Base-by-base conservation (phyloP, 768 basidiomycete genomes). In the Fomitopsis serialis region DNA sequence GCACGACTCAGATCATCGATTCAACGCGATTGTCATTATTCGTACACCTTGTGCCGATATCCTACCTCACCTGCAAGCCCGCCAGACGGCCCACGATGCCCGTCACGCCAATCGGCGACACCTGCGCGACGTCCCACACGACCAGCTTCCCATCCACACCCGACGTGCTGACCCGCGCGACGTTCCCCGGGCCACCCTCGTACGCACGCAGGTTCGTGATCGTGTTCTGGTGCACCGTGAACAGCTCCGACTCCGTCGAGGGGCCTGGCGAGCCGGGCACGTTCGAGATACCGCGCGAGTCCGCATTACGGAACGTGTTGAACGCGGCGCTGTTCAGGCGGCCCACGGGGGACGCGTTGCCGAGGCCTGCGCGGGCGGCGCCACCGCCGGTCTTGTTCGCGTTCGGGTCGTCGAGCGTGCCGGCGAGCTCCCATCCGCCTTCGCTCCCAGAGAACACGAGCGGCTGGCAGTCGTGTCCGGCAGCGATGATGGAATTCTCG, bases 381-480 rank as follows among this genome's bases (percentile, higher is more conserved):
- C 77, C 70, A 53, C 77, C 78, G 40, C 72, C 58, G 0, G 77
- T 69, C 61, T 68, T 73, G 45, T 65, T 65, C 13, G 77, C 66
- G 13, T 75, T 78, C n/a, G 84, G 75, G 61, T 96, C 91, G 64
- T 98, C 97, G 59, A 99, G 78, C 53, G 87, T 91, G 12, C 90
- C 88, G 35, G 80, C 73, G 42, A 81, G 72, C 44, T 81, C 75
- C 97, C 97, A 99, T 1, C 92, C 93, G 2, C 61, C 72, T 46
- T 79, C 76, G 37, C 77, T 78, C 9, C 93, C 94, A 2, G 80
- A 75, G 70, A 93, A 95, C 25, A 97, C 80, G 22, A 93, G 72
- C 1, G 97, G 97, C 66, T 95, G 94, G 73, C 97, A 99, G 67
- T 98, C 97, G 70, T 99, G 96, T 0, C 97, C 97, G 0, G 94